These are phyloP conservation scores for Trichoderma virens DNA, from an alignment of 495 filamentous ascomycete genomes.

Conservation along the genomic window DNA sequence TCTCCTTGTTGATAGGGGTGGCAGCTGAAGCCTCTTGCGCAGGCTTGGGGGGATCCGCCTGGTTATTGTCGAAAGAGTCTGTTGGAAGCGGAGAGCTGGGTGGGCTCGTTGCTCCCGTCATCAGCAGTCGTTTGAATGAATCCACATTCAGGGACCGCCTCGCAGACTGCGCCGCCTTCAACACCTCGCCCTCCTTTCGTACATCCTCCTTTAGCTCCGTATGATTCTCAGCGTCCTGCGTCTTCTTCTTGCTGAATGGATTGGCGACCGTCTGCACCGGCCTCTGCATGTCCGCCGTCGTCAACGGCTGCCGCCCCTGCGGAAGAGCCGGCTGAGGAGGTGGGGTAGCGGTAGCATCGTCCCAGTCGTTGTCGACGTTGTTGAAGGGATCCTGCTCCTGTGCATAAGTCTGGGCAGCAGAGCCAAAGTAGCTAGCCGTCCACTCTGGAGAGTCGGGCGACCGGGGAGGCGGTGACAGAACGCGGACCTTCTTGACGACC, in stretches of 20 bases:
- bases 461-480: constrained; percentile 48
- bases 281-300: not conserved
- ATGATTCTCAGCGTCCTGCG: constrained; percentile 29
- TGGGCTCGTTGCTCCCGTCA: constrained; percentile 47
- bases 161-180: constrained; percentile 16
- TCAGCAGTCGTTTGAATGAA: constrained; percentile 51
- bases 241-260: constrained; percentile 38
- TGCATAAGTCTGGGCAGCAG: constrained; percentile 17
- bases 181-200: constrained; percentile 11
- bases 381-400: constrained; percentile 22
- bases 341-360: constrained; percentile 5
- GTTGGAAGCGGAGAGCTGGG: constrained; percentile 13
- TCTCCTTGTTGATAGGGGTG: constrained; percentile 11
- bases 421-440: constrained; percentile 18
- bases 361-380: constrained; percentile 16
- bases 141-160: constrained; percentile 50
- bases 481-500: constrained; percentile 46
- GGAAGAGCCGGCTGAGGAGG: constrained; percentile 1
- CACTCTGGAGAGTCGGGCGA: constrained; percentile 33
- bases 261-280: constrained; percentile 32
- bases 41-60: not conserved
- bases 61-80: constrained; percentile 1
- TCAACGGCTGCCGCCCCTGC: constrained; percentile 6
- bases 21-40: not conserved
- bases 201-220: constrained; percentile 1